A percentile compares a stretch with the other conserved stretches of the same genome.
phyloP scores from a whole-genome alignment of 306 rosid species.

The Rosa chinensis region DNA sequence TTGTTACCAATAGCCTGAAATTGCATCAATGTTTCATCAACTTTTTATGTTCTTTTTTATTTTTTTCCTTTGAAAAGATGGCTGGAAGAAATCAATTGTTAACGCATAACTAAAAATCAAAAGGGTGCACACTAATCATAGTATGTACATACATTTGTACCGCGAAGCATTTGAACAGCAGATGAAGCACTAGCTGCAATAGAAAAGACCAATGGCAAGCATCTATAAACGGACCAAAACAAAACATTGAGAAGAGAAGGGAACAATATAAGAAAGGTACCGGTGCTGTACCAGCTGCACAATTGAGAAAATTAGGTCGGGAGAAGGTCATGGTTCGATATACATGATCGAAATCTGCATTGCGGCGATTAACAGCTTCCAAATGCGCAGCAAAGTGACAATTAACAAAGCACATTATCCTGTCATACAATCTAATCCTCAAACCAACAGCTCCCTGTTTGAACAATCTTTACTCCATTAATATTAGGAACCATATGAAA shows the following conservation, averaged over 20 bases:
- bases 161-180: slow-evolving; percentile 56
- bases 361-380: slow-evolving; percentile 92
- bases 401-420: slow-evolving; percentile 83
- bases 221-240: slow-evolving; percentile 60
- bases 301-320: slow-evolving; percentile 55
- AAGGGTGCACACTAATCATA: slow-evolving; percentile 20
- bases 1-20: slow-evolving; percentile 48
- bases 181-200: slow-evolving; percentile 82
- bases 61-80: background rate
- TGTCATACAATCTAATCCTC: slow-evolving; percentile 84
- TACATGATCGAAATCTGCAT: slow-evolving; percentile 91
- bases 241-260: slow-evolving; percentile 55
- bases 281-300: slow-evolving; percentile 65
- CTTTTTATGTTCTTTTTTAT: background rate
- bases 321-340: slow-evolving; percentile 80
- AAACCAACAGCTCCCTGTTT: slow-evolving; percentile 98
- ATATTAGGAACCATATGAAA: slow-evolving; percentile 19
- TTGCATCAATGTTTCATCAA: slow-evolving; percentile 37
- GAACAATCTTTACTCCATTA: slow-evolving; percentile 44
- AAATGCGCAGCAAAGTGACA: slow-evolving; percentile 99
- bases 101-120: slow-evolving; percentile 31
- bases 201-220: slow-evolving; percentile 76
- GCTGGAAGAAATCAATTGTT: slow-evolving; percentile 6
- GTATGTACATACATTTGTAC: slow-evolving; percentile 66
- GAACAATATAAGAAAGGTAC: slow-evolving; percentile 47